phyloP scores from a whole-genome alignment of 495 filamentous ascomycete genomes.

The Trichoderma virens region DNA sequence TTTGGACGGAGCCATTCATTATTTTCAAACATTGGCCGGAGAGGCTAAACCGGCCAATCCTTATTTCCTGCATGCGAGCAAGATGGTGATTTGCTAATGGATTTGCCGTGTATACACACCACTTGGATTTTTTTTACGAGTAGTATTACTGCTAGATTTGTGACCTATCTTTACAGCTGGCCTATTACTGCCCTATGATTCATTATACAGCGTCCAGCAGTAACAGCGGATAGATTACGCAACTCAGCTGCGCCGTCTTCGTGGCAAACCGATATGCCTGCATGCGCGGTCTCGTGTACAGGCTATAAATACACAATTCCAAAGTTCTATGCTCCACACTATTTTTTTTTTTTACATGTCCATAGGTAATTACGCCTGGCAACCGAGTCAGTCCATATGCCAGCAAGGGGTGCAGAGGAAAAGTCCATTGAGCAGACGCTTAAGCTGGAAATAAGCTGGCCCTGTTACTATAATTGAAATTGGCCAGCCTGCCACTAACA shows the following conservation, averaged over 20 bases:
- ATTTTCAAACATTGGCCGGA: neutral
- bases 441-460: no score
- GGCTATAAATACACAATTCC: neutral
- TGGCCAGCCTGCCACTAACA: neutral
- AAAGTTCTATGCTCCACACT: no score
- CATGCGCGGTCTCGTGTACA: neutral
- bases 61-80: constrained; percentile 2
- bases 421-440: neutral
- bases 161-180: no score
- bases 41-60: constrained; percentile 2
- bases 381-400: no score
- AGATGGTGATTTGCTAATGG: neutral
- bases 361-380: no score
- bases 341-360: no score
- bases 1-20: neutral
- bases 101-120: neutral
- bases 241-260: constrained; percentile 1
- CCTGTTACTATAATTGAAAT: neutral
- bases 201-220: no score
- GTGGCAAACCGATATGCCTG: neutral
- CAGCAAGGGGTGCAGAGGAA: neutral
- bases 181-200: no score
- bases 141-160: no score
- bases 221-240: neutral
- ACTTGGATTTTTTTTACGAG: neutral